Percentiles rank a stretch among this genome's conserved stretches.
Evolutionary conservation across 306 rosid genomes (phyloP).

Genomic region (Mimosa bimucronata): DNA sequence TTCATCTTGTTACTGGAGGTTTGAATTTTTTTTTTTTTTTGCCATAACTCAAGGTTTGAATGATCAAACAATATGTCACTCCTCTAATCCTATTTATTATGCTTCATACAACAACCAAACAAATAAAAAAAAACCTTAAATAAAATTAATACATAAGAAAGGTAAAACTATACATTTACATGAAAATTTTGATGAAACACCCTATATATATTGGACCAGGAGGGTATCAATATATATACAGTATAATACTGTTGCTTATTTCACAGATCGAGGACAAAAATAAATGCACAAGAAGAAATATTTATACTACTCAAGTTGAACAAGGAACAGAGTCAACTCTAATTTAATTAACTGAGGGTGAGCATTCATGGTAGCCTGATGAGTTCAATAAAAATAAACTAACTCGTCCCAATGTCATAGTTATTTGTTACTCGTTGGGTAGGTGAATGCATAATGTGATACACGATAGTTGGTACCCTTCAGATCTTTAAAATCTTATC

Average conservation of each 20-base stretch:
- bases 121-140: too few species aligned
- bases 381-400: neutral
- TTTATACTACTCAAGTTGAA: neutral
- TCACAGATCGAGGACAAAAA: neutral
- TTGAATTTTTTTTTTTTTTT: too few species aligned
- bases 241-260: neutral
- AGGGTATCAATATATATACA: too few species aligned
- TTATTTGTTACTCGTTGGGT: neutral
- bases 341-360: neutral
- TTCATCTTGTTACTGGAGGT: neutral
- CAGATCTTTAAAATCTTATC: slow-evolving; percentile 20
- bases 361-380: neutral
- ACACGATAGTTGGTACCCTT: slow-evolving; percentile 12
- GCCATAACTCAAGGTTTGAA: too few species aligned
- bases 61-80: neutral
- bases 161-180: too few species aligned
- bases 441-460: neutral
- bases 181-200: too few species aligned
- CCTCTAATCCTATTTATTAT: too few species aligned
- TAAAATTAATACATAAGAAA: too few species aligned
- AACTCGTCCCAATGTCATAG: neutral
- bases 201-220: too few species aligned
- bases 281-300: neutral
- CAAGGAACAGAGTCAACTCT: slow-evolving; percentile 7
- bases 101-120: too few species aligned